Evolutionary conservation across 768 basidiomycete genomes (phyloP).

Genomic region (Pulveroboletus sp.): DNA sequence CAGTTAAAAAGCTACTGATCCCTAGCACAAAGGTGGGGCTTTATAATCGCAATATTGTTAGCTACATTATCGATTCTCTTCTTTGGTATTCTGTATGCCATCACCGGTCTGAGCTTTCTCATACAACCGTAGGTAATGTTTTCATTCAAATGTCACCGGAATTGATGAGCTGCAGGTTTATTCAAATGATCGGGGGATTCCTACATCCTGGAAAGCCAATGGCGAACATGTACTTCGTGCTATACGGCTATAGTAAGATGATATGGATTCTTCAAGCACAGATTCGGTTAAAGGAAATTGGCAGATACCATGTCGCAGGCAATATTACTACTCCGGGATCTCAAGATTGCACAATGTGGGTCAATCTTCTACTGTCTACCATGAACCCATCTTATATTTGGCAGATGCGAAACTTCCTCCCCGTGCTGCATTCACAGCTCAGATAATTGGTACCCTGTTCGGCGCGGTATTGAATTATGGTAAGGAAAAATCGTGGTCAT

Average conservation of each 20-base stretch:
- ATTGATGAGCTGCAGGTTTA: slow-evolving; percentile 19
- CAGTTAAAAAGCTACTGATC: background rate
- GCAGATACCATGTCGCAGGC: slow-evolving; percentile 52
- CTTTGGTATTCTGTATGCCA: slow-evolving; percentile 51
- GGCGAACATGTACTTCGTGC: slow-evolving; percentile 41
- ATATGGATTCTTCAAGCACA: slow-evolving; percentile 32
- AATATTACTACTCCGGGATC: slow-evolving; percentile 49
- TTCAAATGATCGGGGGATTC: slow-evolving; percentile 38
- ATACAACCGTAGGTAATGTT: slow-evolving; percentile 23
- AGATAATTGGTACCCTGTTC: slow-evolving; percentile 37
- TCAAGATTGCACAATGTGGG: slow-evolving; percentile 41
- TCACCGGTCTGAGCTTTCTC: slow-evolving; percentile 36
- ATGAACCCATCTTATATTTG: slow-evolving; percentile 34
- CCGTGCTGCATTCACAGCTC: slow-evolving; percentile 59
- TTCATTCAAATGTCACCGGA: background rate
- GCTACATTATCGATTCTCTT: slow-evolving; percentile 51
- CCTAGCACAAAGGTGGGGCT: slow-evolving; percentile 36
- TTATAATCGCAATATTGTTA: slow-evolving; percentile 48
- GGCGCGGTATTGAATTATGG: slow-evolving; percentile 40
- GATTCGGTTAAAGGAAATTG: slow-evolving; percentile 30
- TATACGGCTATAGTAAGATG: slow-evolving; percentile 45
- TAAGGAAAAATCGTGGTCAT: slow-evolving; percentile 45
- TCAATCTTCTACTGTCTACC: slow-evolving; percentile 7
- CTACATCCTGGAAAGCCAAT: slow-evolving; percentile 38
- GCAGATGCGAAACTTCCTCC: slow-evolving; percentile 58